Evolutionary conservation across 495 filamentous ascomycete species (phyloP).

Genomic region (Trichocladium uniseriatum): DNA sequence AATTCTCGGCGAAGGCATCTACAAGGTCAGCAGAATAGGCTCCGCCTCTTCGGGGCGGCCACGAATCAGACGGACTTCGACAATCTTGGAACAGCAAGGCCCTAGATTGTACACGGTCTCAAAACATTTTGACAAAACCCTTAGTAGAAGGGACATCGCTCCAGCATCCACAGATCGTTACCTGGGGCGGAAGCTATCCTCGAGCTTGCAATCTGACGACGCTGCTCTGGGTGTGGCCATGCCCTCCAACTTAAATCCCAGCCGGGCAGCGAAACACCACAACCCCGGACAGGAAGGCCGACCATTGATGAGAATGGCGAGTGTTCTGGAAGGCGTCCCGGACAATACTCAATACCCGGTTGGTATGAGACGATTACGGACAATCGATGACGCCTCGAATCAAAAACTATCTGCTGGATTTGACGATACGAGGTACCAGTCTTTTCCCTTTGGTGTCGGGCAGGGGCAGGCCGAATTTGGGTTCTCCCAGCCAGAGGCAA

Average conservation of each 20-base stretch:
- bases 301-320: background rate
- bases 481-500: background rate
- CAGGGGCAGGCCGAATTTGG: background rate
- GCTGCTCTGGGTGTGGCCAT: too few species aligned
- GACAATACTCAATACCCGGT: background rate
- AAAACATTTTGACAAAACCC: conserved; percentile 12
- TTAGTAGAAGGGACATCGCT: conserved; percentile 5
- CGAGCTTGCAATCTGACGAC: background rate
- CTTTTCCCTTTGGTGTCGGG: background rate
- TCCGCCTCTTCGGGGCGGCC: conserved; percentile 3
- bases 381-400: background rate
- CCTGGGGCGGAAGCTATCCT: background rate
- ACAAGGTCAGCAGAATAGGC: conserved; percentile 22
- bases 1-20: conserved; percentile 20
- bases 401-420: background rate
- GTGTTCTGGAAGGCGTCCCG: background rate
- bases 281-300: background rate
- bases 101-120: conserved; percentile 6
- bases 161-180: background rate
- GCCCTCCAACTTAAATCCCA: background rate
- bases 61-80: conserved; percentile 4
- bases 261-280: background rate
- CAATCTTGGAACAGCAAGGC: background rate
- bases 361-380: background rate
- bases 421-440: background rate